Percentiles rank a stretch among this genome's conserved stretches.
Conservation (phyloP, 2,329 filamentous ascomycete species). For the Colletotrichum sublineola region DNA sequence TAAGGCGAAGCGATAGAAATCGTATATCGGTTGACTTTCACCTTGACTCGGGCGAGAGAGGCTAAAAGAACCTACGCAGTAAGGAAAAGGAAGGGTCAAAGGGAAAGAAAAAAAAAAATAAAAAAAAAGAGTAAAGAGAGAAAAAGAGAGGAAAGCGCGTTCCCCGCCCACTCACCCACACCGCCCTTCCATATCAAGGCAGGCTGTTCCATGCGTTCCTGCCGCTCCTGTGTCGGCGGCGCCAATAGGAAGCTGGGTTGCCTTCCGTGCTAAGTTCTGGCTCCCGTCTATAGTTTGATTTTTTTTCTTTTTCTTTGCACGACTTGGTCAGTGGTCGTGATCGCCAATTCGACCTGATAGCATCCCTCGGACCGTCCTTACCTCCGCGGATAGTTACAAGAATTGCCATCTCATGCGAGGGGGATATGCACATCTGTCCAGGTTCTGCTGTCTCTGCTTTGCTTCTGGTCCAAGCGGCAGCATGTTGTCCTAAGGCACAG, state of each 20-base stretch:
- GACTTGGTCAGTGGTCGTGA: too few species aligned
- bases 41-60: slow-evolving; percentile 4
- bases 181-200: slow-evolving; percentile 41
- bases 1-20: neutral
- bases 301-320: neutral
- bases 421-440: neutral
- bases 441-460: neutral
- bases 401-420: neutral
- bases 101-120: neutral
- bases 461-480: neutral
- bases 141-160: slow-evolving; percentile 5
- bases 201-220: slow-evolving; percentile 40
- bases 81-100: neutral
- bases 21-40: neutral
- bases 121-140: too few species aligned
- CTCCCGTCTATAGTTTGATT: slow-evolving; percentile 19
- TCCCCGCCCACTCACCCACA: slow-evolving; percentile 16
- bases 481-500: slow-evolving; percentile 9
- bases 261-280: slow-evolving; percentile 18
- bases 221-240: slow-evolving; percentile 10
- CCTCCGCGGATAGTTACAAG: too few species aligned
- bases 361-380: neutral
- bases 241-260: slow-evolving; percentile 22
- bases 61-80: neutral
- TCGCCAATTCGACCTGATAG: neutral